Percentiles rank a stretch among this genome's conserved stretches.
These are phyloP conservation scores for Daldinia grandis DNA, from an alignment of 495 filamentous ascomycete genomes.

Conservation along the genomic window DNA sequence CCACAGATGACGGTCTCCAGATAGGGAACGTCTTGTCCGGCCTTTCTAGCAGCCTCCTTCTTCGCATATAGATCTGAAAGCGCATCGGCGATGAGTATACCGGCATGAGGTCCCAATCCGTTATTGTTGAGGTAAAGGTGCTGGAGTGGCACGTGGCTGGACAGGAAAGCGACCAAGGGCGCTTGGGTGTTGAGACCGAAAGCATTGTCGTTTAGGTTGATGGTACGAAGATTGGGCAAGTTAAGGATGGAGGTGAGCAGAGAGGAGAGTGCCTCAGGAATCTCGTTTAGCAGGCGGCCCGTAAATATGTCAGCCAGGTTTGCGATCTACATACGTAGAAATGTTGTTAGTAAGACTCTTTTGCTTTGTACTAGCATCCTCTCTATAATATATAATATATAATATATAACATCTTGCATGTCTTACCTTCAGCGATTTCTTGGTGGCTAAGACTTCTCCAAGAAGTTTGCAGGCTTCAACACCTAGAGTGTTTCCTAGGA, in stretches of 20 bases:
- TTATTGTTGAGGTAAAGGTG: conserved; percentile 98
- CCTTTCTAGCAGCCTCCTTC: conserved; percentile 76
- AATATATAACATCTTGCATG: conserved; percentile 15
- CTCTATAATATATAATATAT: neutral
- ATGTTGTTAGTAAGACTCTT: conserved; percentile 33
- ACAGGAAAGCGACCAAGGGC: conserved; percentile 84
- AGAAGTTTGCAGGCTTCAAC: conserved; percentile 85
- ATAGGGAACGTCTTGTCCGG: conserved; percentile 72
- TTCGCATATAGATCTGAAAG: conserved; percentile 78
- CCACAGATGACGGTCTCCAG: conserved; percentile 96
- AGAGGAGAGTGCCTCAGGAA: conserved; percentile 84
- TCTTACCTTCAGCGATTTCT: conserved; percentile 77
- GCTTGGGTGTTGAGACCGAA: conserved; percentile 93
- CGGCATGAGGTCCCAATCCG: conserved; percentile 91
- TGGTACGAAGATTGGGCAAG: conserved; percentile 81
- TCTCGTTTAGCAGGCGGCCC: conserved; percentile 89
- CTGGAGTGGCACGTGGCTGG: conserved; percentile 82
- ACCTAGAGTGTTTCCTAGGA: conserved; percentile 91
- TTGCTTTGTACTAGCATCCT: neutral
- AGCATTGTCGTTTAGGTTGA: conserved; percentile 97
- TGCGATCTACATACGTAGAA: conserved; percentile 63
- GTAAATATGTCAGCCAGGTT: conserved; percentile 98
- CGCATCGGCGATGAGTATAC: conserved; percentile 81
- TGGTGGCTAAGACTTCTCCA: conserved; percentile 78
- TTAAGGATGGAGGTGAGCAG: conserved; percentile 87